Evolutionary conservation across 805 yeast species (phyloP).

Genomic region (Ogataea corticis): DNA sequence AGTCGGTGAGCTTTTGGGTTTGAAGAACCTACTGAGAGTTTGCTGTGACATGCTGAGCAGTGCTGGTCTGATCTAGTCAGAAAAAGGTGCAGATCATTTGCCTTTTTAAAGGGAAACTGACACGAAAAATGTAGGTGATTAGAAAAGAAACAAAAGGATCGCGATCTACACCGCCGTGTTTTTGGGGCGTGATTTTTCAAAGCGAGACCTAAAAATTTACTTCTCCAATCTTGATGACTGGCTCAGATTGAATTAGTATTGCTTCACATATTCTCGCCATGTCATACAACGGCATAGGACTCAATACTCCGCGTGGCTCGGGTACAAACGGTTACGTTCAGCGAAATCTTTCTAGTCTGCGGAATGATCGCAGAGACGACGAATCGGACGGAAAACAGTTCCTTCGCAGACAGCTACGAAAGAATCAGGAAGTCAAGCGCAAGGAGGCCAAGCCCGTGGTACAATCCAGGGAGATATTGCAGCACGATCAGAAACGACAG

Average conservation of each 20-base stretch:
- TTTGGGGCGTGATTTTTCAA: not conserved
- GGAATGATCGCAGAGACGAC: conserved; percentile 23
- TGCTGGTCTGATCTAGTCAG: not conserved
- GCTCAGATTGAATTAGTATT: not conserved
- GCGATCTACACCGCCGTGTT: too few relatives aligned
- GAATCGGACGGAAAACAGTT: conserved; percentile 38
- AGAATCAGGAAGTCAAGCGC: conserved; percentile 15
- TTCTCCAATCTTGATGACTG: too few relatives aligned
- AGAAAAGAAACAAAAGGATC: not conserved
- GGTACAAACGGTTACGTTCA: conserved; percentile 66
- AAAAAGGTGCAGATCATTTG: not conserved
- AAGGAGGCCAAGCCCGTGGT: conserved; percentile 8
- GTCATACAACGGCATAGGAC: conserved; percentile 62
- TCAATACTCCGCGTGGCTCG: conserved; percentile 57
- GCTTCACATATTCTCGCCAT: conserved; percentile 24
- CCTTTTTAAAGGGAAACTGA: not conserved
- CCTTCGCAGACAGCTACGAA: conserved; percentile 35
- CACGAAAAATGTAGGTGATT: conserved; percentile 1
- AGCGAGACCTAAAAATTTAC: not conserved
- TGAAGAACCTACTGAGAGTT: conserved; percentile 26
- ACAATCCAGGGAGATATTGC: conserved; percentile 31
- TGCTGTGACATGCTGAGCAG: conserved; percentile 23
- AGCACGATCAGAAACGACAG: conserved; percentile 39
- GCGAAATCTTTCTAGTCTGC: conserved; percentile 37
- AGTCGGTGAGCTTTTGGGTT: not conserved